Conservation (phyloP, 768 basidiomycete species). For the Serendipita sp. region DNA sequence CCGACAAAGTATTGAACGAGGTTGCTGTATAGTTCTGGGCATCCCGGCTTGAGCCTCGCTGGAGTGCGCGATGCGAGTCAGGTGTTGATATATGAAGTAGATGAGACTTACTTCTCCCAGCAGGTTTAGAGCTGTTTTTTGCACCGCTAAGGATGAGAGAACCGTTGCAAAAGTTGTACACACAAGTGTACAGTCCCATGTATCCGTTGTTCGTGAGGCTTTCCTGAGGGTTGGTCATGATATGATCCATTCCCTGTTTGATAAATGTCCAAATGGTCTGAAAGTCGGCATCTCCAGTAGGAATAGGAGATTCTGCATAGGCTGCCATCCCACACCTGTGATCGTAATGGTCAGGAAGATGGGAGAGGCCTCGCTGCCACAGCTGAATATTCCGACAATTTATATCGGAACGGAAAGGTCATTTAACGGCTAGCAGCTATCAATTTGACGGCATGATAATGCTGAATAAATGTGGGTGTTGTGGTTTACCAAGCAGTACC, state of each 20-base stretch:
- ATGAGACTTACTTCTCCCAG: constrained; percentile 13
- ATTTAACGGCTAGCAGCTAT: too few relatives aligned
- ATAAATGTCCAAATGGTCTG: constrained; percentile 78
- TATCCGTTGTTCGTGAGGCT: constrained; percentile 82
- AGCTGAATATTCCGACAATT: too few relatives aligned
- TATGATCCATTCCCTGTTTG: constrained; percentile 74
- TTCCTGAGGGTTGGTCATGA: constrained; percentile 83
- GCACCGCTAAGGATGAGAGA: constrained; percentile 27
- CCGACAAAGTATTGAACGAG: constrained; percentile 77
- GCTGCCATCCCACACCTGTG: not conserved
- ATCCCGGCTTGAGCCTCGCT: constrained; percentile 92
- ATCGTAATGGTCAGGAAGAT: too few relatives aligned
- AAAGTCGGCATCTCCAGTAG: constrained; percentile 51
- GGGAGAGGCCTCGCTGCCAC: too few relatives aligned
- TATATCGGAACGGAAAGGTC: too few relatives aligned
- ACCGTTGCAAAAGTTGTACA: constrained; percentile 95
- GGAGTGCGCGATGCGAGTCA: constrained; percentile 8
- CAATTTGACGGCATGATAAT: too few relatives aligned
- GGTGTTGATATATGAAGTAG: constrained; percentile 11
- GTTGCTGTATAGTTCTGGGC: constrained; percentile 91
- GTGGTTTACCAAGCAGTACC: too few relatives aligned
- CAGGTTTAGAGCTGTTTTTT: constrained; percentile 21
- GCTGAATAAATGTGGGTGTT: too few relatives aligned
- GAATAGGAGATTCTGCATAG: constrained; percentile 29
- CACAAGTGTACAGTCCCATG: constrained; percentile 77